Evolutionary conservation across 1,139 yeast species (phyloP), one percentile per base, ranked within the genome.

Genomic region (Suhomyces guaymorum): DNA sequence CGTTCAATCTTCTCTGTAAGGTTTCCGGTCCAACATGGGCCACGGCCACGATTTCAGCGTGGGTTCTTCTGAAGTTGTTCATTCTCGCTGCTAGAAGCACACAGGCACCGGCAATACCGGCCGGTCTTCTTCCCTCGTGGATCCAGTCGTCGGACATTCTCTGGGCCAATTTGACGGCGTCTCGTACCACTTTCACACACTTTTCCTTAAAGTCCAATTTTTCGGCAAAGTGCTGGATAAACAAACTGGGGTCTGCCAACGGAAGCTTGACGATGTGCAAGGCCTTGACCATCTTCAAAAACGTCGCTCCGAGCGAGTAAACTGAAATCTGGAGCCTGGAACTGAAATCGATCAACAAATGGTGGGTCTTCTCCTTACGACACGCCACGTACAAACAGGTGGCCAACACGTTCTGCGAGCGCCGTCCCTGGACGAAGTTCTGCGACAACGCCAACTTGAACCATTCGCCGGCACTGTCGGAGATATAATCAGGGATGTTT

Each of bases 51-150:
- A 94, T 83, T 55, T 94, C 97, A 1, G 92, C 79, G 59, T 92
- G 96, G 4, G 95, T 83, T 52, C 97, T 73, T 51, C 96, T 75
- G 56, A 86, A 81, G 53, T 90, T 90, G 61, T 92, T 92, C 97
- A 92, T 92, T 60, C 98, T 75, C 3, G 97, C 92, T 0, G 99
- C 98, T 34, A 92, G 64, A 32, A 94, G 60, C 2, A 92, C 74
- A 60, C 97, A 89, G 0, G 98, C 98, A 18, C 98, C 99, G 0
- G 98, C 98, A 33, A 92, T 78, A 52, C 99, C 98, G 0, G 98
- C 97, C 0, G 98, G 98, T 43, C 98, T 74, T 55, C 99, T 76
- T 21, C 99, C 99, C 58, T 88, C 95, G 54, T 83, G 86, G 45
- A 92, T 85, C 97, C 97, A 92, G 56, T 92, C 98, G 32, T 81